Evolutionary conservation across 306 rosid genomes (phyloP), one percentile per base, ranked within the genome.

Genomic region (Pyrus communis): DNA sequence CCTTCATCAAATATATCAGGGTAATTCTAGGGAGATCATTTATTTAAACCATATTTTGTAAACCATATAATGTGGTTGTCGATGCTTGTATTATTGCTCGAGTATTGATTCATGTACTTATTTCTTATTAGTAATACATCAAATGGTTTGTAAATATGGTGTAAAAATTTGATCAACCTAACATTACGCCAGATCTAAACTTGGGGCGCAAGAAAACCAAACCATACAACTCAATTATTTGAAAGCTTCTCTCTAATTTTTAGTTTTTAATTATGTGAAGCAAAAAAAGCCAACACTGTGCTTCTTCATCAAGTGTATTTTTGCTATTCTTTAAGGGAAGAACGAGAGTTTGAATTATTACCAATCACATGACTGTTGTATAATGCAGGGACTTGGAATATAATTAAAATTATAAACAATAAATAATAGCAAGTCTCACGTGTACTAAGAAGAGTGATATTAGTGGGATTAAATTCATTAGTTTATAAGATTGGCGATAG

Each of bases 371-470:
- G 55, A 49, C 4, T 17, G 21, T 5, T 49, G 55, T 17, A 49
- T 49, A 49, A 49, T 49, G 19, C 55, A 49, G 55, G 55, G 55
- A 49, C 7, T n/a, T 57, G 62, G 62, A n/a, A 57, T 57, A 57
- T 57, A 57, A 57, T 57, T 22, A 57, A 11, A 21, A 57, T 54
- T 28, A 17, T 13, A 54, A 45, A 22, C 1, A 31, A 15, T 11
- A 80, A 28, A 76, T 35, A 42, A 7, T 79, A 45, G 73, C 69
- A 70, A 73, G 62, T 40, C 62, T 86, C 92, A 81, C 88, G 88
- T 85, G 88, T 88, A 67, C 86, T 67, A 85, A 68, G 68, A 78
- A 70, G 33, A 9, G 74, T 28, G 45, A 19, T 22, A 27, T 49
- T 69, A 69, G 73, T 22, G 54, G n/a, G 52, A 40, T 42, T n/a